phyloP scores from a whole-genome alignment of 23 red algal genomes.

The Gracilariopsis chorda region DNA sequence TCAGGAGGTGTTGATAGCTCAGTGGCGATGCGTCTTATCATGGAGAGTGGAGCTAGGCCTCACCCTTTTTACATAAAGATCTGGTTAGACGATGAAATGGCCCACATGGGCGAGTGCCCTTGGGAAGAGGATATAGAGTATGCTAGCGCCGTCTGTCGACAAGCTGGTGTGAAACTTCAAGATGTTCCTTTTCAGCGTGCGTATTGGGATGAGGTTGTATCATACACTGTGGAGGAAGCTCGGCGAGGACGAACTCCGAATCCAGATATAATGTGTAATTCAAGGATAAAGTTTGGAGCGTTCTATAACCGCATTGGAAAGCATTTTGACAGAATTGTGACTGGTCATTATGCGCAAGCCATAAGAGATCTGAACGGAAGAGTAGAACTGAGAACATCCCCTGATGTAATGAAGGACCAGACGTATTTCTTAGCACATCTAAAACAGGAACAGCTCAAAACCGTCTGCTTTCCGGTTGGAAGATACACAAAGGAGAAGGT shows the following conservation, averaged over 20 bases:
- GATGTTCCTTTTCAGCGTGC: slow-evolving; percentile 74
- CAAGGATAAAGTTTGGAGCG: slow-evolving; percentile 94
- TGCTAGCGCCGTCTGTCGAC: slow-evolving; percentile 75
- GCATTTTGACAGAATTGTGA: slow-evolving; percentile 55
- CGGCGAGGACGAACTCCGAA: slow-evolving; percentile 91
- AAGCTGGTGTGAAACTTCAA: slow-evolving; percentile 59
- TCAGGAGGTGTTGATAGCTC: slow-evolving; percentile 97
- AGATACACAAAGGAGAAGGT: slow-evolving; percentile 64
- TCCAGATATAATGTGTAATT: slow-evolving; percentile 98
- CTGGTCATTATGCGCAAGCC: slow-evolving; percentile 74
- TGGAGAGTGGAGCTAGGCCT: slow-evolving; percentile 68
- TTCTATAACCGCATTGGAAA: slow-evolving; percentile 77
- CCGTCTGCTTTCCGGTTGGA: slow-evolving; percentile 84
- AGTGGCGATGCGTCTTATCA: slow-evolving; percentile 72
- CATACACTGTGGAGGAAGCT: slow-evolving; percentile 85
- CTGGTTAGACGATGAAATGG: slow-evolving; percentile 96
- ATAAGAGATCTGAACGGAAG: background rate
- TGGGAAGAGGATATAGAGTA: slow-evolving; percentile 96
- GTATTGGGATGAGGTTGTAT: slow-evolving; percentile 93
- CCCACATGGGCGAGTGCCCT: slow-evolving; percentile 84
- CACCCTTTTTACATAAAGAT: slow-evolving; percentile 94
- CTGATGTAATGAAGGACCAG: slow-evolving; percentile 91
- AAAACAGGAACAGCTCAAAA: slow-evolving; percentile 69
- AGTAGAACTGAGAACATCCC: slow-evolving; percentile 45
- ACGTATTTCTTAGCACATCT: slow-evolving; percentile 95